Evolutionary conservation across 75 land plant genomes (phyloP).

Genomic region (Adiantum capillusveneris): DNA sequence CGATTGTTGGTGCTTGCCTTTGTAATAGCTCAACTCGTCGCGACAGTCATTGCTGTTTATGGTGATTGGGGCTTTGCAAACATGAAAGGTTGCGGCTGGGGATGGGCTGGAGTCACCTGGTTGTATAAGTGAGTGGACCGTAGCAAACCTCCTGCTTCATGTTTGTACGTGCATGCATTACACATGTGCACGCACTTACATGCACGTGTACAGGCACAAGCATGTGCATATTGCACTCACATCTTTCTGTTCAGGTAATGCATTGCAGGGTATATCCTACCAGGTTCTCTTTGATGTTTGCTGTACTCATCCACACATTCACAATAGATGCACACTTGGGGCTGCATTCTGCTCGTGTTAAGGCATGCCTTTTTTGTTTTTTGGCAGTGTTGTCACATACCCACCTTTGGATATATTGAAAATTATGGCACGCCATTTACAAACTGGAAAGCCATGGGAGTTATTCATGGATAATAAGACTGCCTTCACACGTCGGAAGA

Average conservation of each 20-base stretch:
- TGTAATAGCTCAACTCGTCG: conserved; percentile 26
- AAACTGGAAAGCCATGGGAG: conserved; percentile 30
- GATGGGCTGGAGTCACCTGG: conserved; percentile 33
- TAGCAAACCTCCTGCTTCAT: no score
- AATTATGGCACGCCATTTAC: conserved; percentile 11
- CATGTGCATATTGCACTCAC: no score
- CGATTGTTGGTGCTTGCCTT: conserved; percentile 24
- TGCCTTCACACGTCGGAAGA: conserved; percentile 29
- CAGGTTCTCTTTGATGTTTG: no score
- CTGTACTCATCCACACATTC: no score
- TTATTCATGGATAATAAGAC: conserved; percentile 25
- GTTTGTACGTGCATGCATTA: neutral
- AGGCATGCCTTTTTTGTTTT: no score
- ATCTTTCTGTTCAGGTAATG: no score
- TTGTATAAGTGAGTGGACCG: conserved; percentile 24
- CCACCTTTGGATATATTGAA: conserved; percentile 29
- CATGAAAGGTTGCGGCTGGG: conserved; percentile 37
- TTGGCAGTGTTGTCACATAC: conserved; percentile 22
- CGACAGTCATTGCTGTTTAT: conserved; percentile 32
- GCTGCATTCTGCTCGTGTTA: no score
- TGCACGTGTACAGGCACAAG: no score
- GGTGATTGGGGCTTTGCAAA: conserved; percentile 33
- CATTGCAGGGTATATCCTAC: no score
- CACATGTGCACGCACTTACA: neutral
- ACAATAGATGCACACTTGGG: no score